phyloP scores from a whole-genome alignment of 192 early-diverging fungal genomes.

The Pilobolus umbonatus region DNA sequence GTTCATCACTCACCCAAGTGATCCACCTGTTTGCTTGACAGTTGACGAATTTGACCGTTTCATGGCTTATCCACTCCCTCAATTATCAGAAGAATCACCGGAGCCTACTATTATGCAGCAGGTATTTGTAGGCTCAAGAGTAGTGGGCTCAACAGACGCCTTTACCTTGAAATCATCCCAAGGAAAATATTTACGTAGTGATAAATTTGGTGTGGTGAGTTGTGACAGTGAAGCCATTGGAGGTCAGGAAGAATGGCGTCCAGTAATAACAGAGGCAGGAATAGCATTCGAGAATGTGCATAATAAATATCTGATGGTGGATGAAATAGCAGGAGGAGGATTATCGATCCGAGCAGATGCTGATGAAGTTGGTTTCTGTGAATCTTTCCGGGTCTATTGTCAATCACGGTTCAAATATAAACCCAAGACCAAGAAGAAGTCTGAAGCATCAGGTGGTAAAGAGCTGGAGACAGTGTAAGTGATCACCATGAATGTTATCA shows the following conservation, averaged over 20 bases:
- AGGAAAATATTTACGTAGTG: conserved; percentile 65
- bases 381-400: conserved; percentile 64
- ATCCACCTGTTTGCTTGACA: conserved; percentile 52
- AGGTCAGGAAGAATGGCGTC: conserved; percentile 74
- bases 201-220: conserved; percentile 76
- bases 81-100: conserved; percentile 19
- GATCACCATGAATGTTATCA: not conserved
- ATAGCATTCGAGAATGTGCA: conserved; percentile 59
- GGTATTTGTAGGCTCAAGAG: conserved; percentile 63
- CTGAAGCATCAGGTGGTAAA: conserved; percentile 44
- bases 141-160: conserved; percentile 50
- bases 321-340: conserved; percentile 48
- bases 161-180: conserved; percentile 56
- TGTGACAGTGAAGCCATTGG: conserved; percentile 72
- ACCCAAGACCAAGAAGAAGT: conserved; percentile 41
- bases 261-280: conserved; percentile 62
- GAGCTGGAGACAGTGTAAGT: conserved; percentile 70
- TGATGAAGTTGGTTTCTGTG: conserved; percentile 65
- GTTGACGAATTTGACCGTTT: conserved; percentile 44
- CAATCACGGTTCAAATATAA: conserved; percentile 66
- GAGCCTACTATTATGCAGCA: conserved; percentile 51
- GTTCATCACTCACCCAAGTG: conserved; percentile 59
- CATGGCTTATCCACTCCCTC: conserved; percentile 37
- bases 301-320: conserved; percentile 63
- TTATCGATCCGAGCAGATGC: conserved; percentile 64